Percentiles rank a stretch among this genome's conserved stretches.
phyloP scores from a whole-genome alignment of 2,329 filamentous ascomycete genomes.

The Arthrinium puccinioides region DNA sequence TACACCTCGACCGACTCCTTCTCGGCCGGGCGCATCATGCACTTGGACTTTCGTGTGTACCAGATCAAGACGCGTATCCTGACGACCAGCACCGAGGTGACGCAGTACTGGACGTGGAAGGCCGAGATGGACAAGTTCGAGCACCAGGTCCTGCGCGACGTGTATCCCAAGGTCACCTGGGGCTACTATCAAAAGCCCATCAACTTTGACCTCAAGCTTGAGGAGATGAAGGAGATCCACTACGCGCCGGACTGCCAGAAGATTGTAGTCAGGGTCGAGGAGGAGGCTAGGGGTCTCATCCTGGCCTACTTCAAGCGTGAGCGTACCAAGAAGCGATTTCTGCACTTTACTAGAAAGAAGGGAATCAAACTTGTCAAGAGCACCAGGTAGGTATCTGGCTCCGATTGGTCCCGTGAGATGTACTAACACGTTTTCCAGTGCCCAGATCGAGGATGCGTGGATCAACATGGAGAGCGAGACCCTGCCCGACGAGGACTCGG shows the following conservation, averaged over 20 bases:
- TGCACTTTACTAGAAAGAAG: conserved; percentile 37
- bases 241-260: conserved; percentile 35
- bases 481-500: conserved; percentile 16
- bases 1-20: conserved; percentile 46
- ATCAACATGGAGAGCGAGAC: conserved; percentile 32
- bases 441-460: conserved; percentile 18
- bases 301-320: conserved; percentile 45
- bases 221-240: conserved; percentile 37
- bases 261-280: conserved; percentile 32
- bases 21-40: conserved; percentile 34
- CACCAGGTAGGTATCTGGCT: conserved; percentile 27
- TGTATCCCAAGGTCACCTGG: conserved; percentile 35
- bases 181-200: conserved; percentile 41
- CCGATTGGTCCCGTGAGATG: conserved; percentile 1
- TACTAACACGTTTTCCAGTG: conserved; percentile 8
- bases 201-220: conserved; percentile 40
- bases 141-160: conserved; percentile 45
- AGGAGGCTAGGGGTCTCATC: conserved; percentile 34
- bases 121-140: conserved; percentile 34
- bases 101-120: conserved; percentile 50
- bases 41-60: conserved; percentile 43
- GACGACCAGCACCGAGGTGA: conserved; percentile 38
- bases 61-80: conserved; percentile 42
- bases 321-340: conserved; percentile 44
- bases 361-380: conserved; percentile 32